Conservation (phyloP, 176 grass and related monocot species). For the Tuctoria greenei region DNA sequence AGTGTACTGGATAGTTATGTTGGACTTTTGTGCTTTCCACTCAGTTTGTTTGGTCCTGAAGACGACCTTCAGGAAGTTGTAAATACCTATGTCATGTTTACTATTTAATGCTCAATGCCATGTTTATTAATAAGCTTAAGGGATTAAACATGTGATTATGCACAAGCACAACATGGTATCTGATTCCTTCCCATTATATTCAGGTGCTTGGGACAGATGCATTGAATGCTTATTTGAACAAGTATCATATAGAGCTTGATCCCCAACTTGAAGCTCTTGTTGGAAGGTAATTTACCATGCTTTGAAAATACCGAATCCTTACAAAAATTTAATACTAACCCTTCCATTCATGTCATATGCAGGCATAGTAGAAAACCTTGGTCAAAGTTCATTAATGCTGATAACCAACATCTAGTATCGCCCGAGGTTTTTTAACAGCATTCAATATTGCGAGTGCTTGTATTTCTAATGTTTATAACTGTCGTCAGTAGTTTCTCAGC, state of each 20-base stretch:
- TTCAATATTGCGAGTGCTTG: constrained; percentile 1
- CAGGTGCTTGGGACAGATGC: constrained; percentile 92
- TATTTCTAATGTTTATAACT: not conserved
- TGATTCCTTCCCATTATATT: constrained; percentile 30
- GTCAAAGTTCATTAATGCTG: constrained; percentile 89
- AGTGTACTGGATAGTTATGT: not conserved
- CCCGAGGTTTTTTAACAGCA: constrained; percentile 63
- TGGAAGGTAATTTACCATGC: constrained; percentile 62
- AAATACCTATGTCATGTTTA: not conserved
- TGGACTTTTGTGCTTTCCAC: not conserved
- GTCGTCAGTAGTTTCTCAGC: not conserved
- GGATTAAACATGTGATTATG: not conserved
- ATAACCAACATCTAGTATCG: constrained; percentile 87
- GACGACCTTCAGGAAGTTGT: not conserved
- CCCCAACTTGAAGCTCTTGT: constrained; percentile 95
- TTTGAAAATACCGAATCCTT: not conserved
- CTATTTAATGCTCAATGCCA: not conserved
- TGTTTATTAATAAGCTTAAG: not conserved
- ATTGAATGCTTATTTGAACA: constrained; percentile 86
- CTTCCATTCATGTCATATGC: constrained; percentile 26
- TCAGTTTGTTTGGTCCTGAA: not conserved
- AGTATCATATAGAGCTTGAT: constrained; percentile 87
- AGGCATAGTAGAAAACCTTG: constrained; percentile 88
- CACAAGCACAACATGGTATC: not conserved
- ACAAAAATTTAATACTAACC: constrained; percentile 21